These are phyloP conservation scores for Physcomitrellopsis africana DNA, from an alignment of 225 moss, liverwort and hornwort species.

Conservation along the genomic window DNA sequence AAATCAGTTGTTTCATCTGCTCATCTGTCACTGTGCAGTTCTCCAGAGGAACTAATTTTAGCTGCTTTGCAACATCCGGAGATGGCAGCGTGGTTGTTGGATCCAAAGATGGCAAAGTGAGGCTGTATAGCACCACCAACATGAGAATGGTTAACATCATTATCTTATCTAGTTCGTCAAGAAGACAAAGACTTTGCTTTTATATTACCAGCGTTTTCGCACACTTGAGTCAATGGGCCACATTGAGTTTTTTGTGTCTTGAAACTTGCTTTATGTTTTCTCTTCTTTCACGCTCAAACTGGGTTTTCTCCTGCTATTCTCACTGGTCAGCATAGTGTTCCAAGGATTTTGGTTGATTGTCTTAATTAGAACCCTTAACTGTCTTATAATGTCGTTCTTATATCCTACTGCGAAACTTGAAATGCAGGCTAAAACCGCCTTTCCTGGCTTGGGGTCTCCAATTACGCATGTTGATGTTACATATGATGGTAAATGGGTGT, in stretches of 20 bases:
- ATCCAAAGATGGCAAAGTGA: conserved; percentile 76
- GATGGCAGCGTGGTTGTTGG: conserved; percentile 76
- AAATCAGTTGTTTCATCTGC: not conserved
- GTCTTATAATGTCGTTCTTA: no score
- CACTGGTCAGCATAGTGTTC: no score
- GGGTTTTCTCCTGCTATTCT: no score
- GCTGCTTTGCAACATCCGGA: conserved; percentile 69
- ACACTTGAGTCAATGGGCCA: no score
- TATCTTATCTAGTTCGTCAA: not conserved
- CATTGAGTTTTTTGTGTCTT: no score
- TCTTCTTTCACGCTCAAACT: no score
- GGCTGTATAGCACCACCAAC: conserved; percentile 65
- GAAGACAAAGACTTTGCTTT: not conserved
- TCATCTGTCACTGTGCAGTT: conserved; percentile 32
- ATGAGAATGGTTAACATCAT: conserved; percentile 47
- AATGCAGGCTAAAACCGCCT: conserved; percentile 66
- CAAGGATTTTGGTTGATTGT: no score
- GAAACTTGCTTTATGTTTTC: no score
- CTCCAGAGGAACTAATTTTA: conserved; percentile 66
- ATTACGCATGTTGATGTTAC: conserved; percentile 77
- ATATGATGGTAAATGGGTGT: conserved; percentile 72
- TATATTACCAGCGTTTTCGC: not conserved
- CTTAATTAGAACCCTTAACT: no score
- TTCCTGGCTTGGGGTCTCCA: conserved; percentile 69
- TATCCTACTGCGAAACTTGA: not conserved